phyloP scores from a whole-genome alignment of 345 rosid genomes.

The Pistacia atlantica region DNA sequence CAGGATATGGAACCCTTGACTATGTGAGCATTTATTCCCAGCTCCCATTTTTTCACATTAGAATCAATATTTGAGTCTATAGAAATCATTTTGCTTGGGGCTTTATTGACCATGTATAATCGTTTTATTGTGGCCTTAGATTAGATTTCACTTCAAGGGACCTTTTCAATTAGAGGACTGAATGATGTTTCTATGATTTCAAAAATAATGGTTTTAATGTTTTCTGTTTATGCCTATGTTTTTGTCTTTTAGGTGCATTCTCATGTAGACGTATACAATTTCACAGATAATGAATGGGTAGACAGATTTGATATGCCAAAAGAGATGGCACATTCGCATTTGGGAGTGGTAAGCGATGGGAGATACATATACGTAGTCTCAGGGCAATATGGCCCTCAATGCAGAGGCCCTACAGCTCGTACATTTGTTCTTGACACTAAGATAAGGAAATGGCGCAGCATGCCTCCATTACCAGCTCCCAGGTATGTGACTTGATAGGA shows the following conservation, averaged over 20 bases:
- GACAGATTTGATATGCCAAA: conserved; percentile 61
- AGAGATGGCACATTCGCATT: conserved; percentile 85
- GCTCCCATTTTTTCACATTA: not conserved
- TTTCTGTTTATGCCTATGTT: not conserved
- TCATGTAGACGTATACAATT: conserved; percentile 79
- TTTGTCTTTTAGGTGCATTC: conserved; percentile 63
- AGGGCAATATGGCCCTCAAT: conserved; percentile 84
- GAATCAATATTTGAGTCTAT: not conserved
- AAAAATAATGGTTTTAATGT: not conserved
- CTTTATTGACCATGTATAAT: not conserved
- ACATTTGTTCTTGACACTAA: conserved; percentile 59
- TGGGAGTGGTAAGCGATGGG: conserved; percentile 76
- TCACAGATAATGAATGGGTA: conserved; percentile 63
- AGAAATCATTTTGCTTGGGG: not conserved
- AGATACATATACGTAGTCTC: conserved; percentile 68
- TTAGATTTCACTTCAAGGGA: no score
- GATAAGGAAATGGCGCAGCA: conserved; percentile 57
- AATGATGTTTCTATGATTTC: not conserved
- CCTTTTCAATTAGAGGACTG: no score
- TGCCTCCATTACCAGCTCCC: conserved; percentile 73
- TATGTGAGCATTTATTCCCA: conserved; percentile 38
- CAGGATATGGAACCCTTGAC: conserved; percentile 69
- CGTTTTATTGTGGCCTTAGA: not conserved
- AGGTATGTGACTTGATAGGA: conserved; percentile 40
- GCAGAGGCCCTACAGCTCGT: conserved; percentile 61